These are phyloP conservation scores for Tolypocladium ophioglossoides DNA, from an alignment of 2,329 filamentous ascomycete genomes.

Conservation along the genomic window DNA sequence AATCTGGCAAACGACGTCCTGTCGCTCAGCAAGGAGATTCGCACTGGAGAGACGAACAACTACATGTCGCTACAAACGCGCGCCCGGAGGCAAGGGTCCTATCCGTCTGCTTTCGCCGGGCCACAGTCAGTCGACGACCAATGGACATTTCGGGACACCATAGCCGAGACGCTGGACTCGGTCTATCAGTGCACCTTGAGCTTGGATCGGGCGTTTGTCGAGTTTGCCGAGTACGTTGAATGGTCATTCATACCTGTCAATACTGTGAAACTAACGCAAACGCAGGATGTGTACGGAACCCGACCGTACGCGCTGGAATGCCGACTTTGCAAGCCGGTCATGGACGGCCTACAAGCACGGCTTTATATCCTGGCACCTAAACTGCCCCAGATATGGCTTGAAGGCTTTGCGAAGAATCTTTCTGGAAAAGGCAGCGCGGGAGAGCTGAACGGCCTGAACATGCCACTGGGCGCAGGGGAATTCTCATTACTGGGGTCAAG, in stretches of 20 bases:
- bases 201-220: neutral
- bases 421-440: neutral
- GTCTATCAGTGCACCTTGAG: neutral
- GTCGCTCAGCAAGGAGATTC: neutral
- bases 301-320: neutral
- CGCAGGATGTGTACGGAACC: neutral
- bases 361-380: neutral
- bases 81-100: neutral
- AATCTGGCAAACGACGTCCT: neutral
- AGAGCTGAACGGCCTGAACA: neutral
- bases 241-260: too few relatives aligned
- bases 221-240: neutral
- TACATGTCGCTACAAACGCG: neutral
- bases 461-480: too few relatives aligned
- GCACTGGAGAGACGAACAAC: neutral
- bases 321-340: neutral
- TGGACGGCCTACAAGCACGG: neutral
- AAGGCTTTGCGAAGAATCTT: neutral
- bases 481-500: too few relatives aligned
- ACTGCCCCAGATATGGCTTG: neutral
- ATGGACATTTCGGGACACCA: neutral
- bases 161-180: neutral
- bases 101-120: neutral
- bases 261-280: neutral
- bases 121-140: neutral